Evolutionary conservation across 1,284 basidiomycete genomes (phyloP), one percentile per base, ranked within the genome.

Genomic region (Naganishia liquefaciens): DNA sequence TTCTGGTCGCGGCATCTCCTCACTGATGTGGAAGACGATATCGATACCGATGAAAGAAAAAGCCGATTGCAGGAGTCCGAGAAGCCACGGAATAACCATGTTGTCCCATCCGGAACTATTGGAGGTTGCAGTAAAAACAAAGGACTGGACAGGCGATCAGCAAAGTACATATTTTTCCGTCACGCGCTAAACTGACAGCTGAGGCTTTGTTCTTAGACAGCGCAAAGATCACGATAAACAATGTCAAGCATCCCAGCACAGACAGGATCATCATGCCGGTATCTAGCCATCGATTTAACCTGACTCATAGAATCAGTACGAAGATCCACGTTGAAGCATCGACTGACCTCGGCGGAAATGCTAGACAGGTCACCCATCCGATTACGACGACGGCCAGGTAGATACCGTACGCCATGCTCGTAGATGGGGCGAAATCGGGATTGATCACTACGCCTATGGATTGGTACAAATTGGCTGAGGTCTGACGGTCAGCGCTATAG

Each of bases 71-170:
- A 79, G 68, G 11, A 77, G 67, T 11, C 76, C 77, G 2, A 77
- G 67, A 21, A 76, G 74, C 76, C 77, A 82, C 2, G 80, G 78
- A 15, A 79, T 75, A 19, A 77, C 79, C 37, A 65, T 66, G 47
- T 76, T 72, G 49, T 76, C 73, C 79, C 78, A 81, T 9, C 80
- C 80, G 0, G 79, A 80, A 42, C 66, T 37, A 70, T 81, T 81
- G 52, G 72, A 66, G 23, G 72, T 75, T 2, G 70, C 69, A 2
- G 69, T 71, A 64, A 81, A 82, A 10, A 81, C 80, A 62, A 78
- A 80, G 4, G 69, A 57, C 65, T 80, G 76, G n/a, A 63, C 68
- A 77, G 43, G 73, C 66, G 15, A 11, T 33, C 33, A 33, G 33
- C 6, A 33, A 11, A 33, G 33, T 6, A 33, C 6, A 33, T 6